Percentiles rank a stretch among this genome's conserved stretches.
These are phyloP conservation scores for Nemania sp. DNA, from an alignment of 2,329 filamentous ascomycete species.

Conservation along the genomic window DNA sequence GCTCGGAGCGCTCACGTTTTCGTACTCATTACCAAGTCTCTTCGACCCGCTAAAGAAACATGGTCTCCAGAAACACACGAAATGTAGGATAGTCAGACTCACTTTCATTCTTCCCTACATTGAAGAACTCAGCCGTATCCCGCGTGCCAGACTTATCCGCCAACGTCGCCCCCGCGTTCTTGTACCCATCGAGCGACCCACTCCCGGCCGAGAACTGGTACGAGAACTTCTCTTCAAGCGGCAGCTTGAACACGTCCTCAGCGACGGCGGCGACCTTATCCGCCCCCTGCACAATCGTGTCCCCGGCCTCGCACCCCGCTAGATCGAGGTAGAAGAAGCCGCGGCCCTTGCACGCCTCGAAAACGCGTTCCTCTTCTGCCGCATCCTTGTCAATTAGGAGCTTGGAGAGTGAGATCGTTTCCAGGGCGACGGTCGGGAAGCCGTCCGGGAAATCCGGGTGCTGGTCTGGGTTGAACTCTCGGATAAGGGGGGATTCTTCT, in stretches of 20 bases:
- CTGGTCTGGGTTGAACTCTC: constrained; percentile 46
- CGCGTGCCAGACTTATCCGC: constrained; percentile 46
- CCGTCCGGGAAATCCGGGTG: constrained; percentile 47
- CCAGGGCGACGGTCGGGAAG: constrained; percentile 46
- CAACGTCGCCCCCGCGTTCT: constrained; percentile 47
- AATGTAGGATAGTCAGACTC: constrained; percentile 15
- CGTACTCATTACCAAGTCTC: background rate
- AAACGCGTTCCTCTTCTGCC: constrained; percentile 45
- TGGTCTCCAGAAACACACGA: background rate
- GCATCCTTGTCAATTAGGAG: constrained; percentile 40
- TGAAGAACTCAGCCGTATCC: constrained; percentile 54
- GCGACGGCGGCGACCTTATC: constrained; percentile 43
- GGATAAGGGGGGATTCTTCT: constrained; percentile 30
- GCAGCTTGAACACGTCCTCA: constrained; percentile 47
- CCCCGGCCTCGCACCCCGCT: constrained; percentile 40
- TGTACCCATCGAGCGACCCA: constrained; percentile 51
- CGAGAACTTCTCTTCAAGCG: constrained; percentile 47
- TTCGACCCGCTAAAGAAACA: background rate
- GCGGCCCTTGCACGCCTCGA: constrained; percentile 45
- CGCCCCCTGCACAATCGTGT: constrained; percentile 40
- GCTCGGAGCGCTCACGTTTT: background rate
- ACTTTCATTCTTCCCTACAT: constrained; percentile 51
- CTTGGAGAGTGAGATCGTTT: constrained; percentile 49
- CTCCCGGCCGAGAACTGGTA: constrained; percentile 38
- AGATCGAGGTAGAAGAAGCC: constrained; percentile 53